Evolutionary conservation across 2,329 filamentous ascomycete species (phyloP).

Genomic region (Microsporum ferrugineum): DNA sequence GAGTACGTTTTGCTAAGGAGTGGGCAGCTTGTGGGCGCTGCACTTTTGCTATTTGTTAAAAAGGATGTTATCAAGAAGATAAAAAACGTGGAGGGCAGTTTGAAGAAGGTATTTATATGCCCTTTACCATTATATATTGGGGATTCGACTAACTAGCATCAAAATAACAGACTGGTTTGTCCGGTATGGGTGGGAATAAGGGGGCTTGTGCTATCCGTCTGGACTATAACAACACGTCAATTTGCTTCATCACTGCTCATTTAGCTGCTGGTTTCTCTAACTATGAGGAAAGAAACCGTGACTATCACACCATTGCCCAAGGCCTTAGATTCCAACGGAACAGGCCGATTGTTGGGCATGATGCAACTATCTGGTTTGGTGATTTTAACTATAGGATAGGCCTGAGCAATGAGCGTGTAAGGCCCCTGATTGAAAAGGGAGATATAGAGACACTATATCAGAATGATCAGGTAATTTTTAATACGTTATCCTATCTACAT

Average conservation of each 20-base stretch:
- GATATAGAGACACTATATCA: constrained; percentile 74
- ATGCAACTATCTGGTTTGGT: constrained; percentile 83
- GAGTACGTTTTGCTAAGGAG: constrained; percentile 83
- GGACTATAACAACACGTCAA: constrained; percentile 81
- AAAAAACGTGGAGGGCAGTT: constrained; percentile 91
- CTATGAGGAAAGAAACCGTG: constrained; percentile 88
- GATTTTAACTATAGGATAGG: constrained; percentile 99
- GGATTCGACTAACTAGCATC: neutral
- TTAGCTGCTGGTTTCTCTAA: constrained; percentile 92
- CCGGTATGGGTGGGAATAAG: constrained; percentile 96
- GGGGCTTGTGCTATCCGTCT: constrained; percentile 93
- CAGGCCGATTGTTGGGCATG: constrained; percentile 81
- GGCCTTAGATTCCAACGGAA: constrained; percentile 87
- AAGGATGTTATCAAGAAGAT: constrained; percentile 65
- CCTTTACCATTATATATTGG: neutral
- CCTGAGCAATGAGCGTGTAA: constrained; percentile 63
- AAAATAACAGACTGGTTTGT: constrained; percentile 59
- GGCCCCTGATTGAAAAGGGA: constrained; percentile 57
- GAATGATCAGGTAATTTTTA: constrained; percentile 61
- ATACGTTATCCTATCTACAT: constrained; percentile 8
- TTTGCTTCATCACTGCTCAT: constrained; percentile 95
- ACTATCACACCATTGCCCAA: constrained; percentile 79
- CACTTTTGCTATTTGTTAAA: constrained; percentile 82
- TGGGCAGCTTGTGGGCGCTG: constrained; percentile 88
- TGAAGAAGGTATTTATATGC: constrained; percentile 58